These are phyloP conservation scores for Claviceps sp. DNA, from an alignment of 2,329 filamentous ascomycete genomes.

Conservation along the genomic window DNA sequence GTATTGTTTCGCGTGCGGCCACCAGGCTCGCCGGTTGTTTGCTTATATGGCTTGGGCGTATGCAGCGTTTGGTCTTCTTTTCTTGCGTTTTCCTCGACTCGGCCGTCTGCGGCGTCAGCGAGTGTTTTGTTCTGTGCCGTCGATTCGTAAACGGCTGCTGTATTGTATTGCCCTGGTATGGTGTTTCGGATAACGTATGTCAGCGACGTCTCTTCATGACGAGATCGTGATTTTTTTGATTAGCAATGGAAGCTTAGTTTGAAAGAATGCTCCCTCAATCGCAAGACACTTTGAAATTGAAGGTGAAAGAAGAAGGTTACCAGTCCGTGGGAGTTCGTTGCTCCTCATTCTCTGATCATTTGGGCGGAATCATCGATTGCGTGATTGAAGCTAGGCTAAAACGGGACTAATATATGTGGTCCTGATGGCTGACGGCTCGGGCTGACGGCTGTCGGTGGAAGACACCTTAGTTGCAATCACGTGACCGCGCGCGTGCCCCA, in stretches of 20 bases:
- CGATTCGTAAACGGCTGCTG: background rate
- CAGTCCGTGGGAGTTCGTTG: constrained; percentile 8
- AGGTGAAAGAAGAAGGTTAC: constrained; percentile 8
- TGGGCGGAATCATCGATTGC: constrained; percentile 17
- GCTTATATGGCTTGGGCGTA: background rate
- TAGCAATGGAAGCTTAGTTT: constrained; percentile 11
- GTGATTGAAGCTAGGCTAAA: constrained; percentile 19
- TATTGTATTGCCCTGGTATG: constrained; percentile 1
- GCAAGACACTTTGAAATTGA: constrained; percentile 7
- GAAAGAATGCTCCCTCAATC: constrained; percentile 1
- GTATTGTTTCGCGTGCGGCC: background rate
- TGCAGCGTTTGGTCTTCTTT: constrained; percentile 4
- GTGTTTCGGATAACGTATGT: background rate
- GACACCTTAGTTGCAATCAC: background rate
- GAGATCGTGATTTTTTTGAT: constrained; percentile 8
- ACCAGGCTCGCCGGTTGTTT: background rate
- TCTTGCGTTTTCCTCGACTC: background rate
- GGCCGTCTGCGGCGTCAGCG: background rate
- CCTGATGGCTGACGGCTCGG: background rate
- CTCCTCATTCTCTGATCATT: constrained; percentile 7
- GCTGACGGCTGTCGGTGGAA: no score
- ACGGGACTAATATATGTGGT: constrained; percentile 3
- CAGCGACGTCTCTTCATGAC: constrained; percentile 2
- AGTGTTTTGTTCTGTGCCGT: background rate
- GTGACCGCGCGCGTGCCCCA: constrained; percentile 1